These are phyloP conservation scores for Colletotrichum paranaense DNA, from an alignment of 2,329 filamentous ascomycete genomes.

Conservation along the genomic window DNA sequence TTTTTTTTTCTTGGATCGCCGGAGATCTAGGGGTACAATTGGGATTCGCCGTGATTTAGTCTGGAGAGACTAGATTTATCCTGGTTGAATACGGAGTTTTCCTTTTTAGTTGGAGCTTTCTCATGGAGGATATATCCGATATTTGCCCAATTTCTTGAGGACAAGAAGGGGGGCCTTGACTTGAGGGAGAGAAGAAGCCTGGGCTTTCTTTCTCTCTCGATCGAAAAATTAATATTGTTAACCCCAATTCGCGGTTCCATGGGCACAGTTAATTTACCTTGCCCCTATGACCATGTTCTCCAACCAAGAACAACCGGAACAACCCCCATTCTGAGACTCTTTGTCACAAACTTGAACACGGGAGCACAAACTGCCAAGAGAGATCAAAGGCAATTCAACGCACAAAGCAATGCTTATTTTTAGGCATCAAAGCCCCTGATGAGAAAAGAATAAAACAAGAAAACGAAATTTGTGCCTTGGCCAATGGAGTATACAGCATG, in stretches of 20 bases:
- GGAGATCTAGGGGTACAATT: not conserved
- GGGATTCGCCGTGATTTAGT: not conserved
- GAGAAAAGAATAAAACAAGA: too few species aligned
- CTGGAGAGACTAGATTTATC: not conserved
- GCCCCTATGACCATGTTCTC: not conserved
- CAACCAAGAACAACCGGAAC: not conserved
- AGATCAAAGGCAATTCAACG: not conserved
- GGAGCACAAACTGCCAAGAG: not conserved
- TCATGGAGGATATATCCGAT: slow-evolving; percentile 32
- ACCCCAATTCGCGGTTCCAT: not conserved
- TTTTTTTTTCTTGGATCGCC: not conserved
- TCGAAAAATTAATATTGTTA: slow-evolving; percentile 10
- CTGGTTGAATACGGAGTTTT: not conserved
- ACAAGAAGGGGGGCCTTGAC: not conserved
- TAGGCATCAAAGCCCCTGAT: not conserved
- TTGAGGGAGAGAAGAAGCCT: not conserved
- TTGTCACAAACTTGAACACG: not conserved
- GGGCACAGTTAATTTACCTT: not conserved
- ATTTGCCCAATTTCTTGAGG: not conserved
- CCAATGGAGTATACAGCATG: too few species aligned
- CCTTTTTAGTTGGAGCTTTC: not conserved
- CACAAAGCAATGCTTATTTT: not conserved
- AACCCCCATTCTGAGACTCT: not conserved
- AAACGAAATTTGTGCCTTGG: too few species aligned
- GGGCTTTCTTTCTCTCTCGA: not conserved